A percentile compares a stretch with the other conserved stretches of the same genome.
These are phyloP conservation scores for Rhododendron kiyosumense DNA, from an alignment of 148 eudicot genomes.

Conservation along the genomic window DNA sequence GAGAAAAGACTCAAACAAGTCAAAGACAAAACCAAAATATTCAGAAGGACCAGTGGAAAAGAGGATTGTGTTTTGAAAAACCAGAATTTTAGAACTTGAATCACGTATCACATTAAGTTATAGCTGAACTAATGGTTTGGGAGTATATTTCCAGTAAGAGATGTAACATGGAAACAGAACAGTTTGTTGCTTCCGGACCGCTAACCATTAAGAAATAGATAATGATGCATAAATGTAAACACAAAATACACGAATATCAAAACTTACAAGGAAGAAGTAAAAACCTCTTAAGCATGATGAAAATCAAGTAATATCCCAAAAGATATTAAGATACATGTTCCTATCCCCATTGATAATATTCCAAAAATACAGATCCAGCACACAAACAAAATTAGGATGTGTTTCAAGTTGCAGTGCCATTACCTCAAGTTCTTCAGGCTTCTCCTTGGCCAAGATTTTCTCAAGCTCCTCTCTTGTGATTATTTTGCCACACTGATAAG, in stretches of 20 bases:
- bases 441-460: conserved; percentile 67
- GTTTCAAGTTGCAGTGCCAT: conserved; percentile 3
- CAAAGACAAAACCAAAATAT: neutral
- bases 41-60: conserved; percentile 4
- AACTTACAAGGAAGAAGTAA: neutral
- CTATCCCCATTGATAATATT: neutral
- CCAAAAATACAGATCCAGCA: neutral
- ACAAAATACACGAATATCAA: neutral
- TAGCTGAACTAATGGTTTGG: neutral
- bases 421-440: conserved; percentile 73
- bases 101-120: neutral
- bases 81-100: neutral
- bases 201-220: neutral
- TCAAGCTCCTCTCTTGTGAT: conserved; percentile 86
- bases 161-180: conserved; percentile 1
- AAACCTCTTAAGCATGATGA: neutral
- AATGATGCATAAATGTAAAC: neutral
- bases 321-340: neutral
- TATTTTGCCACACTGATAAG: conserved; percentile 68
- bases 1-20: conserved; percentile 1
- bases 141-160: neutral
- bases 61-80: neutral
- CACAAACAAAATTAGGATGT: neutral
- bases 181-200: neutral
- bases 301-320: neutral